A percentile compares a stretch with the other conserved stretches of the same genome.
phyloP scores from a whole-genome alignment of 768 basidiomycete genomes.

The Xanthoconium purpureum region DNA sequence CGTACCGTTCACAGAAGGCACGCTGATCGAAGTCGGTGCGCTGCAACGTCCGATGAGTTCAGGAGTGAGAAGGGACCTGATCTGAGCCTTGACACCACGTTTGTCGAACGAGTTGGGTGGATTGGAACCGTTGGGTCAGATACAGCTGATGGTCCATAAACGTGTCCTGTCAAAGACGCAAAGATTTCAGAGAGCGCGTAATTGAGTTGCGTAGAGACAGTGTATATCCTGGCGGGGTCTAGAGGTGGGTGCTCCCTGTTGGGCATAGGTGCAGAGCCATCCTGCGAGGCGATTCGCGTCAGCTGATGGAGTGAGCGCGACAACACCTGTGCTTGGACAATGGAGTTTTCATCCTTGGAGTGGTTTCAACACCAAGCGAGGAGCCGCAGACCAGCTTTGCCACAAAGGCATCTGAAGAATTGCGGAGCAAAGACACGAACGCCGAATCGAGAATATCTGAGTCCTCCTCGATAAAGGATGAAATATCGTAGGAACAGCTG shows the following conservation, averaged over 20 bases:
- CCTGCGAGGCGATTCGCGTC: no score
- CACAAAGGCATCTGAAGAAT: slow-evolving; percentile 70
- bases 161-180: slow-evolving; percentile 55
- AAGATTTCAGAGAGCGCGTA: slow-evolving; percentile 72
- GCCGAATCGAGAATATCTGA: slow-evolving; percentile 77
- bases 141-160: slow-evolving; percentile 75
- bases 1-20: slow-evolving; percentile 75
- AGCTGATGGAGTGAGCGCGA: no score
- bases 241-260: slow-evolving; percentile 57
- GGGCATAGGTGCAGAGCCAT: no score
- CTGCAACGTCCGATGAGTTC: slow-evolving; percentile 63
- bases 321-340: no score
- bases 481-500: slow-evolving; percentile 66
- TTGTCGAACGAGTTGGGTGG: slow-evolving; percentile 90
- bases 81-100: slow-evolving; percentile 78
- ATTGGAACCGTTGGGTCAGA: slow-evolving; percentile 86
- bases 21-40: slow-evolving; percentile 53
- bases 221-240: slow-evolving; percentile 72
- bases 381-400: slow-evolving; percentile 84
- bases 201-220: slow-evolving; percentile 79
- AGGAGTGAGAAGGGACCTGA: slow-evolving; percentile 70
- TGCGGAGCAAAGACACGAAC: slow-evolving; percentile 73
- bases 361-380: slow-evolving; percentile 67
- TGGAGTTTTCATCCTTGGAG: no score
- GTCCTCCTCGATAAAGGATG: slow-evolving; percentile 69